Evolutionary conservation across 23 red algal genomes (phyloP), one percentile per base, ranked within the genome.

Genomic region (Gracilaria caudata): DNA sequence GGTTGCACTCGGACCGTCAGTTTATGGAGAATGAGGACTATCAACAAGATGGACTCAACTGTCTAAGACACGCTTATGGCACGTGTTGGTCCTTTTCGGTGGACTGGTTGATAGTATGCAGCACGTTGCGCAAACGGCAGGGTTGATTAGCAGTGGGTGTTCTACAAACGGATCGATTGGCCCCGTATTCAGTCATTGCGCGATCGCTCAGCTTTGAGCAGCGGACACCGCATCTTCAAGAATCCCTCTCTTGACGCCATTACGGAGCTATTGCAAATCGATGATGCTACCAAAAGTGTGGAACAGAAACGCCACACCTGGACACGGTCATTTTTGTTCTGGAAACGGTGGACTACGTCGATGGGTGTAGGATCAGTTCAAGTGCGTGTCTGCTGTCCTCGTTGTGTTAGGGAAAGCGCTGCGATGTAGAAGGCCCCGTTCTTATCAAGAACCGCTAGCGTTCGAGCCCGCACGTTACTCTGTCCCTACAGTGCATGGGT

Each of bases 241-340:
- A 66, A 37, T 66, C 61, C 61, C 61, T 35, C 36, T 4, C 61
- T 66, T 36, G 61, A 35, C 29, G 26, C 61, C 29, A 66, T 66
- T 66, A 14, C 61, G 61, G 61, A 36, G 61, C 61, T 66, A 29
- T 16, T 66, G 70, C 40, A 75, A 75, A 75, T 24, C 38, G 43
- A 47, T 75, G 37, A 49, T 75, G 70, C 70, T 26, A 43, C 33
- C 39, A 46, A 47, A 43, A 46, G 19, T 43, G 70, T 75, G 39
- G 23, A 75, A 46, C n/a, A 75, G 70, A 49, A 25, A 26, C 61
- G 38, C 39, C 24, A 24, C 70, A 75, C 37, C 17, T 75, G 70
- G 70, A 75, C 70, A 75, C 20, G 70, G 70, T 75, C 70, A 75
- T 75, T 73, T 75, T 3, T 47, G 70, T 29, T 75, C 70, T 75